Percentiles rank a stretch among this genome's conserved stretches.
Conservation (phyloP, 1,284 basidiomycete genomes). For the Melanopsichium pennsylvanicum region DNA sequence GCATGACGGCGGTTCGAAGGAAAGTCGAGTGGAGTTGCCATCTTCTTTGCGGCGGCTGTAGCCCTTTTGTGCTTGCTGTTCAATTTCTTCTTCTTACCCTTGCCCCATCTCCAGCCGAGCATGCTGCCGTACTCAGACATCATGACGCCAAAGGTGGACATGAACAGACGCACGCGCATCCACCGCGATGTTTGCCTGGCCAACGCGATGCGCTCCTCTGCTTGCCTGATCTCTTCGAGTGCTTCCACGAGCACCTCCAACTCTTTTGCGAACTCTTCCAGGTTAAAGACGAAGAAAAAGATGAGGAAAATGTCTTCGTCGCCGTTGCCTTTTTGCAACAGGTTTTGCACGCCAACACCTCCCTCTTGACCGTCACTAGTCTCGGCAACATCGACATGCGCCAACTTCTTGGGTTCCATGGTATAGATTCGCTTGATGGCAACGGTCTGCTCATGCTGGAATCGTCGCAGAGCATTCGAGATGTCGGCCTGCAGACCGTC, state of each 20-base stretch:
- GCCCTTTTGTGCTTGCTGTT: constrained; percentile 1
- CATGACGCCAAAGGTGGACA: constrained; percentile 15
- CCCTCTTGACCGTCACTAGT: background rate
- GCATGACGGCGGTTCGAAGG: constrained; percentile 83
- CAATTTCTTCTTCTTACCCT: background rate
- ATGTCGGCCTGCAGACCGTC: constrained; percentile 44
- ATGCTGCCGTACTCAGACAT: constrained; percentile 18
- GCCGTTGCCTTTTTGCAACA: constrained; percentile 27
- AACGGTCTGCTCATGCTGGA: constrained; percentile 58
- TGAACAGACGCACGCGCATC: constrained; percentile 27
- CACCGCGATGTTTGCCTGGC: constrained; percentile 34
- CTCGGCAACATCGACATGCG: background rate
- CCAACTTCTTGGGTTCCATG: constrained; percentile 48
- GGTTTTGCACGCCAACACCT: background rate
- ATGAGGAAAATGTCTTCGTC: constrained; percentile 60
- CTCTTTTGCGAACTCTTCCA: constrained; percentile 60
- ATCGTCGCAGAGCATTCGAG: constrained; percentile 42
- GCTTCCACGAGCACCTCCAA: constrained; percentile 45
- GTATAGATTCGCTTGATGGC: constrained; percentile 61
- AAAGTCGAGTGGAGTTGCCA: constrained; percentile 73
- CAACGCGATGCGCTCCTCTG: constrained; percentile 41
- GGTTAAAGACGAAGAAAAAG: constrained; percentile 62
- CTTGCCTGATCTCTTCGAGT: constrained; percentile 43
- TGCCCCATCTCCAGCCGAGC: constrained; percentile 35
- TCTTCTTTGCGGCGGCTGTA: constrained; percentile 55